A percentile compares a stretch with the other conserved stretches of the same genome.
Evolutionary conservation across 2,329 filamentous ascomycete species (phyloP).

Genomic region (Pyrenophora tritici-repentis): DNA sequence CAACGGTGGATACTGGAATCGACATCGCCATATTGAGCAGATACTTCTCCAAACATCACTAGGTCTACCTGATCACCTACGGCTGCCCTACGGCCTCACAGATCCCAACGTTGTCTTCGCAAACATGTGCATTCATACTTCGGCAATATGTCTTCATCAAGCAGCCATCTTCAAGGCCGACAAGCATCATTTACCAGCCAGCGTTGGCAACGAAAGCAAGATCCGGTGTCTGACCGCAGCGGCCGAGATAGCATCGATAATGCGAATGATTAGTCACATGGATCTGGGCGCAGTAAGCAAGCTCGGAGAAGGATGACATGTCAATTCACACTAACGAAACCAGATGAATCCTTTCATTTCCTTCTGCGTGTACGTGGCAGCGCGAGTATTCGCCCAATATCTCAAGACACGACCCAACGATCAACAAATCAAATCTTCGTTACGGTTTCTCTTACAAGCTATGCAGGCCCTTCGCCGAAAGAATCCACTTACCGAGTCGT

Average conservation of each 20-base stretch:
- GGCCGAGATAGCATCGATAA: slow-evolving; percentile 90
- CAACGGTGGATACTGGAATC: slow-evolving; percentile 94
- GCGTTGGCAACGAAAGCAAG: slow-evolving; percentile 87
- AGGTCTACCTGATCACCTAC: slow-evolving; percentile 77
- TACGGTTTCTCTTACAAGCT: slow-evolving; percentile 88
- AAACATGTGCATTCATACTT: slow-evolving; percentile 97
- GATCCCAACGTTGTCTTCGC: slow-evolving; percentile 89
- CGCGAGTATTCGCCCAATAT: slow-evolving; percentile 93
- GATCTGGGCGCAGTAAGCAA: slow-evolving; percentile 77
- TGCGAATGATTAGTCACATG: slow-evolving; percentile 91
- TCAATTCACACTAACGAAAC: slow-evolving; percentile 20
- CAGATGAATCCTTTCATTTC: slow-evolving; percentile 96
- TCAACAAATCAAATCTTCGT: slow-evolving; percentile 73
- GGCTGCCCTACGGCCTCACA: slow-evolving; percentile 74
- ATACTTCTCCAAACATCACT: slow-evolving; percentile 86
- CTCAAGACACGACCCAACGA: slow-evolving; percentile 93
- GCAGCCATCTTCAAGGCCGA: slow-evolving; percentile 98
- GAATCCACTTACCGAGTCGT: slow-evolving; percentile 92
- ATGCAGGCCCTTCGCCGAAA: slow-evolving; percentile 88
- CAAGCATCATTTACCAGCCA: slow-evolving; percentile 76
- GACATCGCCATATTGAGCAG: slow-evolving; percentile 86
- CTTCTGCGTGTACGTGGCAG: slow-evolving; percentile 95
- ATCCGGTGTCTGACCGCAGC: slow-evolving; percentile 90
- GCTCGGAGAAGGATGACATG: not conserved
- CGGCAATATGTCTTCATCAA: slow-evolving; percentile 96